Evolutionary conservation across 1,139 yeast genomes (phyloP).

Genomic region (Maudiozyma humilis): DNA sequence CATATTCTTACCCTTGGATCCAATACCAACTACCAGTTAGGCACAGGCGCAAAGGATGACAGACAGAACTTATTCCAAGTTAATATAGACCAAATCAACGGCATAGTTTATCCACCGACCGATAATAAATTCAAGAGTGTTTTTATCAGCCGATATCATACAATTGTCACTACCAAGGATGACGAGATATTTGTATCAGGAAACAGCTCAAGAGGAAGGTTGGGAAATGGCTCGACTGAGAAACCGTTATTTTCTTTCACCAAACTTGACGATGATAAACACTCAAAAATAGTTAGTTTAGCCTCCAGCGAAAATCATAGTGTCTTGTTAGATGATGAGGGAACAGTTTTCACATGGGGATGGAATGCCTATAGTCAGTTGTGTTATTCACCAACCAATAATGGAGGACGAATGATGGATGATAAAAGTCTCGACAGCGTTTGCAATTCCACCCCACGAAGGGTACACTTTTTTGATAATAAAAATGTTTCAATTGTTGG

Average conservation of each 20-base stretch:
- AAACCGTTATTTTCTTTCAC: slow-evolving; percentile 37
- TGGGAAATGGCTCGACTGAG: slow-evolving; percentile 46
- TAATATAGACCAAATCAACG: slow-evolving; percentile 22
- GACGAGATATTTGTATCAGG: slow-evolving; percentile 57
- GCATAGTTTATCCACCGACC: slow-evolving; percentile 5
- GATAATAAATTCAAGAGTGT: slow-evolving; percentile 31
- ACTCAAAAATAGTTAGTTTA: slow-evolving; percentile 35
- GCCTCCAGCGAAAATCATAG: slow-evolving; percentile 64
- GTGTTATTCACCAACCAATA: slow-evolving; percentile 43
- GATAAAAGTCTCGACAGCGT: slow-evolving; percentile 29
- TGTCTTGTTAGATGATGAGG: slow-evolving; percentile 43
- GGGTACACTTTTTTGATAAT: slow-evolving; percentile 44
- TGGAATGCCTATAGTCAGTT: slow-evolving; percentile 57
- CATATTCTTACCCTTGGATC: slow-evolving; percentile 48
- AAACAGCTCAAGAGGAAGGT: slow-evolving; percentile 59
- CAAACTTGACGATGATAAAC: slow-evolving; percentile 26
- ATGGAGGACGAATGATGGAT: slow-evolving; percentile 26
- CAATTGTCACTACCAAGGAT: slow-evolving; percentile 48
- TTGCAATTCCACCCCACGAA: slow-evolving; percentile 42
- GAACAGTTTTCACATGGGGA: slow-evolving; percentile 71
- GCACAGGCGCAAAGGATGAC: slow-evolving; percentile 62
- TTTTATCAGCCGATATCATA: slow-evolving; percentile 57
- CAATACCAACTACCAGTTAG: slow-evolving; percentile 57
- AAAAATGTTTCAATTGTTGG: slow-evolving; percentile 44
- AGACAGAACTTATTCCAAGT: slow-evolving; percentile 34